A percentile compares a stretch with the other conserved stretches of the same genome.
Conservation (phyloP, 176 grass and related monocot species). For the Poa annua region DNA sequence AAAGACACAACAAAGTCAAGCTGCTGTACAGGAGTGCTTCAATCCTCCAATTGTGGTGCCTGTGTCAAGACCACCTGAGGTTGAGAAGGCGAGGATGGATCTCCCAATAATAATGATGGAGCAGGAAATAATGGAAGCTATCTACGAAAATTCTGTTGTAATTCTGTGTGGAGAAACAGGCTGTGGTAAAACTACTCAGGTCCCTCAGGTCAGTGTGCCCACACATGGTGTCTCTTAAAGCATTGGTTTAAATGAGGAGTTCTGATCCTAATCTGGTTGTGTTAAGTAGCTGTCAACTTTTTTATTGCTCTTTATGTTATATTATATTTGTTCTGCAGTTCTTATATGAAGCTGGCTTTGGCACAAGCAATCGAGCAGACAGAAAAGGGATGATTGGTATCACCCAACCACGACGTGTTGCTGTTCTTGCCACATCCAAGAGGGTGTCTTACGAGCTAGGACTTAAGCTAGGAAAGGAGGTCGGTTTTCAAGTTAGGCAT, state of each 20-base stretch:
- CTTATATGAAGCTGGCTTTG: slow-evolving; percentile 95
- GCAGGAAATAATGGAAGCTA: slow-evolving; percentile 99
- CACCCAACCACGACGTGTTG: slow-evolving; percentile 93
- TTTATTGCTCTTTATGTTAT: slow-evolving; percentile 10
- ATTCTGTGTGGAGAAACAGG: slow-evolving; percentile 98
- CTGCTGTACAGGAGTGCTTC: slow-evolving; percentile 44
- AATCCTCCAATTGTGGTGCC: slow-evolving; percentile 71
- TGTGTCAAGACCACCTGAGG: slow-evolving; percentile 75
- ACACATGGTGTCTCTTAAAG: slow-evolving; percentile 45
- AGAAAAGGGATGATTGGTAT: slow-evolving; percentile 95
- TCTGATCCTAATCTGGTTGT: slow-evolving; percentile 33
- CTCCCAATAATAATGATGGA: slow-evolving; percentile 99
- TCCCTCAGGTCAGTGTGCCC: slow-evolving; percentile 74
- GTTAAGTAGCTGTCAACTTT: slow-evolving; percentile 2
- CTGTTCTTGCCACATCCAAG: slow-evolving; percentile 89
- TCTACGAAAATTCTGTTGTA: slow-evolving; percentile 86
- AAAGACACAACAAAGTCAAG: slow-evolving; percentile 38
- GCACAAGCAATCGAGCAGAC: slow-evolving; percentile 70
- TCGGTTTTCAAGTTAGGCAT: slow-evolving; percentile 99
- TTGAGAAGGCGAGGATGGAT: slow-evolving; percentile 85
- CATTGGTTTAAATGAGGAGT: slow-evolving; percentile 18
- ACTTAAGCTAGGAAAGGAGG: slow-evolving; percentile 75
- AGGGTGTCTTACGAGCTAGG: slow-evolving; percentile 92
- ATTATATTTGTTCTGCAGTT: slow-evolving; percentile 56
- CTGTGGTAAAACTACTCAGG: slow-evolving; percentile 97